Conservation (phyloP, 371 early-diverging fungal genomes). For the Actinomortierella wolfii region DNA sequence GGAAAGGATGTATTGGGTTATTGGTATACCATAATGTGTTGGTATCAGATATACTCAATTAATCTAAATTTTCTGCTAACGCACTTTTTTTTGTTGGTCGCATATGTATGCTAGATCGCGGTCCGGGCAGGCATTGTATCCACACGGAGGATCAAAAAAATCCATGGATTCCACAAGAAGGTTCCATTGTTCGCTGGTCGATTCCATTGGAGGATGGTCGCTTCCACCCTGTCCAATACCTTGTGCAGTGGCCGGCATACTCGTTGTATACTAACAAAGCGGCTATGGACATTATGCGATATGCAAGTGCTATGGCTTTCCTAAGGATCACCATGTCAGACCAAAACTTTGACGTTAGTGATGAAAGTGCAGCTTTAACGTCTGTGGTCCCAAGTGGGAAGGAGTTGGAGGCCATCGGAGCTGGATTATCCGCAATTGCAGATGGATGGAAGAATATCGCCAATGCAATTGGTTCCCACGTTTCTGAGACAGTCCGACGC, state of each 20-base stretch:
- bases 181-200: slow-evolving; percentile 3
- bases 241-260: slow-evolving; percentile 2
- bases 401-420: background rate
- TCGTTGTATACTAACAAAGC: background rate
- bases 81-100: no score
- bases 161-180: background rate
- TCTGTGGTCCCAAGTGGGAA: background rate
- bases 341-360: background rate
- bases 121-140: no score
- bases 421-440: background rate
- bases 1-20: no score
- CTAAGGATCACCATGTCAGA: background rate
- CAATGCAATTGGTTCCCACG: background rate
- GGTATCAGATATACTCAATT: no score
- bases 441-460: background rate
- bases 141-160: background rate
- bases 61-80: no score
- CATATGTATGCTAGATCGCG: no score
- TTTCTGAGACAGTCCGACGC: background rate
- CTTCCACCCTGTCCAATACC: background rate
- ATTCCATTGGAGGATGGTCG: background rate
- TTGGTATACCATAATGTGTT: no score
- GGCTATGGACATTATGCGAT: slow-evolving; percentile 4
- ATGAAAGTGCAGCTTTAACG: background rate
- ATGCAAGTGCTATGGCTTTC: slow-evolving; percentile 2